Percentiles rank a stretch among this genome's conserved stretches.
Evolutionary conservation across 2,329 filamentous ascomycete genomes (phyloP).

Genomic region (Calonectria naviculata): DNA sequence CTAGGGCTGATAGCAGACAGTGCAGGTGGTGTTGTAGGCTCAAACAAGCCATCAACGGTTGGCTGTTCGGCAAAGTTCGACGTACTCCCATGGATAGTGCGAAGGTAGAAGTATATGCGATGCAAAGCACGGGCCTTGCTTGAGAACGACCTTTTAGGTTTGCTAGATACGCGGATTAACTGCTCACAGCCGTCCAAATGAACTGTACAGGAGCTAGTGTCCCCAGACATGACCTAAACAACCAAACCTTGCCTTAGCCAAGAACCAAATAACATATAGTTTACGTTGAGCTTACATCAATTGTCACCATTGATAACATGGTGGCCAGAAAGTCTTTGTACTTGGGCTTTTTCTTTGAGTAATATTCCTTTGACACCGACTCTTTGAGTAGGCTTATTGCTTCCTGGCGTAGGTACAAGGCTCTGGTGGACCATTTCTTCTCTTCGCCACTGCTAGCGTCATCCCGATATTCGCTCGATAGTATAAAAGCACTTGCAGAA

Average conservation of each 20-base stretch:
- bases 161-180: conserved; percentile 28
- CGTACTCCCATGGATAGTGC: conserved; percentile 37
- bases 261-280: neutral
- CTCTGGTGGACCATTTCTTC: conserved; percentile 27
- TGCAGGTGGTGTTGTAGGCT: neutral
- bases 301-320: conserved; percentile 42
- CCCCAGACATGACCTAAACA: conserved; percentile 37
- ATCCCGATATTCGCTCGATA: conserved; percentile 33
- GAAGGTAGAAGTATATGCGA: conserved; percentile 37
- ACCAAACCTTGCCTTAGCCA: too few species aligned
- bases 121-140: conserved; percentile 31
- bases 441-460: conserved; percentile 13
- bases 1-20: too few species aligned
- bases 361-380: conserved; percentile 27
- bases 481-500: conserved; percentile 37
- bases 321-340: conserved; percentile 42
- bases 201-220: conserved; percentile 34
- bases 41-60: neutral
- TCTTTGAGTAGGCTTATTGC: conserved; percentile 35
- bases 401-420: conserved; percentile 15
- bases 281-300: conserved; percentile 28
- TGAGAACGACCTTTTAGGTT: conserved; percentile 27
- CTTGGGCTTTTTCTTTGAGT: conserved; percentile 21
- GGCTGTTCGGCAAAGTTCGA: neutral
- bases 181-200: conserved; percentile 32